Base-by-base conservation (phyloP, 2,329 filamentous ascomycete species). In the Aaosphaeria pasadenensis region DNA sequence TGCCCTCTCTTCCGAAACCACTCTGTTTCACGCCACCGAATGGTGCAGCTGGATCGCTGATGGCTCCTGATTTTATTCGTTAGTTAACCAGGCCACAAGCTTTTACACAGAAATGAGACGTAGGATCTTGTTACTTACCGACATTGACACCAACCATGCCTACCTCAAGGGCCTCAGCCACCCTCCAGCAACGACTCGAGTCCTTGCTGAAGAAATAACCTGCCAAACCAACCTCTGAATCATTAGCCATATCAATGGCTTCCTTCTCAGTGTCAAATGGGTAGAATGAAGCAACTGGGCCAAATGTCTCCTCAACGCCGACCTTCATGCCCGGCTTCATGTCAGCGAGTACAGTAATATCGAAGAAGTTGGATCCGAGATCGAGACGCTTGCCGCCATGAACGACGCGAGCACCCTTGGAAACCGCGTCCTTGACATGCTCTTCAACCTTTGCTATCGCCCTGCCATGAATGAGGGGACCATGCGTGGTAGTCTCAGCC, bases 241-340 rank as follows among this genome's bases (percentile, higher is more conserved):
- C 72, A 71, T 99, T 99, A 4, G 94, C 92, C 56, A 92, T 74
- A 53, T 81, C 77, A 30, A 96, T 84, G 5, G 96, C 94, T 62
- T 97, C 91, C 45, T 87, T 85, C 73, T 97, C 94, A 0, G 86
- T 89, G 42, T 89, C 82, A 66, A 97, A 99, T 43, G 84, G 80
- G 77, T 96, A 96, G 11, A 97, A 73, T 1, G 88, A 92, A 0
- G 91, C 92, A 0, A 97, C 87, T 3, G 94, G 94, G 0, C 94
- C 94, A 67, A 99, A 99, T 0, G 92, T 97, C 77, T 99, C 94
- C 71, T 97, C 92, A 1, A 77, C 77, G 4, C 89, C 86, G 57
- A 97, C 80, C 50, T 82, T 80, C 94, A 97, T 97, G 38, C 91
- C 84, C 49, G 80, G 76, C 7, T 79, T 95, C 86, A 96, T 92